Evolutionary conservation across 2,329 filamentous ascomycete species (phyloP).

Genomic region (Sphaerulina vaccinii): DNA sequence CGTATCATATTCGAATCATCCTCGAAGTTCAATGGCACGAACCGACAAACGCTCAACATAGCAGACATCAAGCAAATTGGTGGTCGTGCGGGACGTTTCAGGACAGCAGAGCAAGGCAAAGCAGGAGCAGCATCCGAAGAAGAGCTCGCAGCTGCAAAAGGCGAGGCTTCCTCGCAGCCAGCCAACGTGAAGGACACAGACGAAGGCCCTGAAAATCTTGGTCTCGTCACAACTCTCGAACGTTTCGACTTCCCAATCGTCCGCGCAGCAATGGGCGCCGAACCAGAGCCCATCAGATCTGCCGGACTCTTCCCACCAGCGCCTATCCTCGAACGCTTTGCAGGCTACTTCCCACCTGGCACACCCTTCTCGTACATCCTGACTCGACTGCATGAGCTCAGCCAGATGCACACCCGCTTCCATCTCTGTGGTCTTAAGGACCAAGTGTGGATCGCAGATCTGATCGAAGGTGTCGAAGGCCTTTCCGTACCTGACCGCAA

Average conservation of each 20-base stretch:
- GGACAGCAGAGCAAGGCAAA: slow-evolving; percentile 60
- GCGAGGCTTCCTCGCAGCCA: slow-evolving; percentile 18
- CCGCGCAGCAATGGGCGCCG: slow-evolving; percentile 59
- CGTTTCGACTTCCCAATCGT: slow-evolving; percentile 65
- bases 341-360: slow-evolving; percentile 74
- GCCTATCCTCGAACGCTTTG: slow-evolving; percentile 70
- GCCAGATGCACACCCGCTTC: slow-evolving; percentile 63
- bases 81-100: slow-evolving; percentile 84
- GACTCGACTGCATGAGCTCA: slow-evolving; percentile 69
- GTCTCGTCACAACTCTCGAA: slow-evolving; percentile 78
- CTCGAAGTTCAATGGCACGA: slow-evolving; percentile 66
- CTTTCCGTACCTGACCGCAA: slow-evolving; percentile 73
- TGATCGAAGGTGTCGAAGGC: slow-evolving; percentile 67
- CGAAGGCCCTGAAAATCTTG: slow-evolving; percentile 39
- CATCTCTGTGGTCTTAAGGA: slow-evolving; percentile 66
- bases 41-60: slow-evolving; percentile 59
- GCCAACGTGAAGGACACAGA: slow-evolving; percentile 1
- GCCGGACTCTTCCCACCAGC: slow-evolving; percentile 76
- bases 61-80: slow-evolving; percentile 94
- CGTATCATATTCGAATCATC: slow-evolving; percentile 83
- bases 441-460: slow-evolving; percentile 66
- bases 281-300: slow-evolving; percentile 64
- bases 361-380: slow-evolving; percentile 84
- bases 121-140: slow-evolving; percentile 31
- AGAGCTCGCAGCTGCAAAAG: slow-evolving; percentile 29